Percentiles rank a stretch among this genome's conserved stretches.
These are phyloP conservation scores for Yamadazyma endophytica DNA, from an alignment of 805 yeast genomes.

Conservation along the genomic window DNA sequence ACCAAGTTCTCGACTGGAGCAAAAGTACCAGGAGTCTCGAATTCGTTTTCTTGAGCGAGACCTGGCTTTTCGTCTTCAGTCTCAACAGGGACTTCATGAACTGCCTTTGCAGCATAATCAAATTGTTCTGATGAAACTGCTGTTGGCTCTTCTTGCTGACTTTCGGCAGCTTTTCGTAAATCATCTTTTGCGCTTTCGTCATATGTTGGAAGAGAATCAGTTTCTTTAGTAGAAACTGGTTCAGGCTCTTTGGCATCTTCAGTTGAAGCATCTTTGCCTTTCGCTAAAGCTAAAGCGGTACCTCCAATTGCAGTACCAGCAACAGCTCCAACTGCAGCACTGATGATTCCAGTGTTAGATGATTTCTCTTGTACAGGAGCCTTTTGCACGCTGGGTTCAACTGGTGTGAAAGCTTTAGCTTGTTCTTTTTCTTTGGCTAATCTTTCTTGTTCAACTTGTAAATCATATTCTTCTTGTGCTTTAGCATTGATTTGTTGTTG, in stretches of 20 bases:
- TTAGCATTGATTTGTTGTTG: conserved; percentile 18
- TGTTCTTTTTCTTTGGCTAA: conserved; percentile 8
- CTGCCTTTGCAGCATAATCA: not conserved
- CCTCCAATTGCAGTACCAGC: conserved; percentile 15
- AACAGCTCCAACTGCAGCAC: conserved; percentile 16
- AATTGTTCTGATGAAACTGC: not conserved
- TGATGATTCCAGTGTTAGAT: conserved; percentile 10
- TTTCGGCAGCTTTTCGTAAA: not conserved
- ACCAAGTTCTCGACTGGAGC: conserved; percentile 14
- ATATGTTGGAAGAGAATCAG: not conserved
- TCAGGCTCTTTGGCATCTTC: not conserved
- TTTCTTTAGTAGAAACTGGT: not conserved
- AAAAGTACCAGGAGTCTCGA: conserved; percentile 1
- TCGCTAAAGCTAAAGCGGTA: conserved; percentile 4
- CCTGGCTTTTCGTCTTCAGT: not conserved
- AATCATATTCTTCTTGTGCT: conserved; percentile 12
- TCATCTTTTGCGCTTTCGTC: not conserved
- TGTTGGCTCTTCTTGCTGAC: not conserved
- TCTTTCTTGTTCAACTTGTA: conserved; percentile 13
- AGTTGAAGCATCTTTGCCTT: not conserved
- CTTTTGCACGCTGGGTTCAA: conserved; percentile 1
- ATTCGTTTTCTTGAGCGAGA: too few relatives aligned
- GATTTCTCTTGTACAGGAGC: too few relatives aligned
- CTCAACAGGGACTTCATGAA: not conserved
- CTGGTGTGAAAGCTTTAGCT: conserved; percentile 14